These are phyloP conservation scores for Datura wrightii DNA, from an alignment of 257 asterid species.

Conservation along the genomic window DNA sequence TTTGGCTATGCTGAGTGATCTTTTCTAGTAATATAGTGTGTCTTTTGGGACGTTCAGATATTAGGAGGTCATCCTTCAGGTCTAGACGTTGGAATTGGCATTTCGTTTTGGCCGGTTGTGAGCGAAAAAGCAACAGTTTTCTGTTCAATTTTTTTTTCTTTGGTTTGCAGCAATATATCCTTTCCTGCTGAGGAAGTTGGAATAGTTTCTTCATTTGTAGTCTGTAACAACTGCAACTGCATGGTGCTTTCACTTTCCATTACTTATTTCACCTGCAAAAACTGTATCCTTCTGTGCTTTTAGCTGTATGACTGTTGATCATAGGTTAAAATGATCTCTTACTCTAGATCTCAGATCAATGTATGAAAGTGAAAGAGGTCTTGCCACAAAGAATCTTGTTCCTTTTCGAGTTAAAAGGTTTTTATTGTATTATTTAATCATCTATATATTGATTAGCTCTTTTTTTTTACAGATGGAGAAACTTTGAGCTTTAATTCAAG, in stretches of 20 bases:
- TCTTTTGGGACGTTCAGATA: background rate
- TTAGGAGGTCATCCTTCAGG: background rate
- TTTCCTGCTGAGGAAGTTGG: constrained; percentile 1
- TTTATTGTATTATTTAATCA: constrained; percentile 7
- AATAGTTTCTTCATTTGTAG: background rate
- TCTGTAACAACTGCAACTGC: background rate
- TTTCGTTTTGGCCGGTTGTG: background rate
- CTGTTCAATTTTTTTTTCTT: background rate
- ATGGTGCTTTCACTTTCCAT: constrained; percentile 1
- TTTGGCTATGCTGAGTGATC: background rate
- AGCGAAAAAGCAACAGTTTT: background rate
- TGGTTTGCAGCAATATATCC: background rate
- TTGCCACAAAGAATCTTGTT: background rate
- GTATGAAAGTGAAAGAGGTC: background rate
- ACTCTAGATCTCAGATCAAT: background rate
- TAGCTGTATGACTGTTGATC: background rate
- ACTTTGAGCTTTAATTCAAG: constrained; percentile 43
- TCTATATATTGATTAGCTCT: constrained; percentile 28
- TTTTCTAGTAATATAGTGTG: background rate
- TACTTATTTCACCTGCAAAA: background rate
- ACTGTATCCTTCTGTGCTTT: background rate
- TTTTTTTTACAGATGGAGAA: constrained; percentile 61
- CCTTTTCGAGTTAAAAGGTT: constrained; percentile 15
- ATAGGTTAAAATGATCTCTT: constrained; percentile 16
- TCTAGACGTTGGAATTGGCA: background rate